Conservation (phyloP, 2,329 filamentous ascomycete genomes). For the Cercospora brassicicola region DNA sequence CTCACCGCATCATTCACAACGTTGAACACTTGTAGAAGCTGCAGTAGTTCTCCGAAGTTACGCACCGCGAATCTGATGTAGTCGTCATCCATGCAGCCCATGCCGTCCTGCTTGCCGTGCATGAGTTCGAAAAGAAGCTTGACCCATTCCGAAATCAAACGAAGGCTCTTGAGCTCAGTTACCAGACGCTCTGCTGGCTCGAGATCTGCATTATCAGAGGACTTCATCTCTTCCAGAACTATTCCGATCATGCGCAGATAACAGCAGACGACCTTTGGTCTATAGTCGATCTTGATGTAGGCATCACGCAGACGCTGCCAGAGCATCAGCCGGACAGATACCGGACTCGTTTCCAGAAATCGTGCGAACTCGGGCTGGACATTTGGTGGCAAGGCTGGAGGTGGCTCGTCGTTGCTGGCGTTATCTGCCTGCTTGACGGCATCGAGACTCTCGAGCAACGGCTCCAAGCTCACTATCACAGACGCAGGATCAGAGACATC, state of each 20-base stretch:
- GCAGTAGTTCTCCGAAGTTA: constrained; percentile 69
- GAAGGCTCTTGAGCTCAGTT: constrained; percentile 72
- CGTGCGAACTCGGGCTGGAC: constrained; percentile 73
- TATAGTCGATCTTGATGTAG: constrained; percentile 79
- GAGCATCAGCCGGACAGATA: constrained; percentile 78
- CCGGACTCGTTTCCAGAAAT: constrained; percentile 78
- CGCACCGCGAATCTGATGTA: constrained; percentile 73
- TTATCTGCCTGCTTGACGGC: neutral
- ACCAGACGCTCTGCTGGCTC: constrained; percentile 65
- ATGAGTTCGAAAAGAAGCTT: constrained; percentile 66
- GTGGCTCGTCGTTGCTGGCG: constrained; percentile 1
- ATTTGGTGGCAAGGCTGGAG: neutral
- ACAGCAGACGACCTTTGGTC: constrained; percentile 85
- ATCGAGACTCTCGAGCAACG: constrained; percentile 72
- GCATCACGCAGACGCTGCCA: constrained; percentile 91
- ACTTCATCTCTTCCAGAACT: constrained; percentile 69
- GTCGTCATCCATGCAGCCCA: constrained; percentile 79
- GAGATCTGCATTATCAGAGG: constrained; percentile 56
- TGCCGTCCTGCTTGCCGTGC: constrained; percentile 67
- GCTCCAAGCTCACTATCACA: constrained; percentile 89
- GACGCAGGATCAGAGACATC: constrained; percentile 76
- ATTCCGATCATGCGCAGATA: constrained; percentile 82
- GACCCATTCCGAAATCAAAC: constrained; percentile 74
- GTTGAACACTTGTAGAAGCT: constrained; percentile 74
- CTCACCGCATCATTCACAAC: constrained; percentile 84